Conservation (phyloP, 495 filamentous ascomycete genomes). For the Annulohypoxylon stygium region DNA sequence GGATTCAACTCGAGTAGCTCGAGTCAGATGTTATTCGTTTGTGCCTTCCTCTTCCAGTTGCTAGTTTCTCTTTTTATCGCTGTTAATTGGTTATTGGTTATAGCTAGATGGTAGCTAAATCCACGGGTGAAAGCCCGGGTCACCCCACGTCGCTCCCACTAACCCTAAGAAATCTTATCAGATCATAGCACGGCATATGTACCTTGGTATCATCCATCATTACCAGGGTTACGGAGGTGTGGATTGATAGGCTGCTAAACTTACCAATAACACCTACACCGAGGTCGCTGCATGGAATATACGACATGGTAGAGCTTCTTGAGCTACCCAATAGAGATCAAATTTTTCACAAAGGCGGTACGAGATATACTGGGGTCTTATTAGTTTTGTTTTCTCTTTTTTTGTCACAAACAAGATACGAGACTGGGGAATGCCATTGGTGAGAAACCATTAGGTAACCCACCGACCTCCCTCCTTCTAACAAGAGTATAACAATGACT, state of each 20-base stretch:
- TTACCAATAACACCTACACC: constrained; percentile 18
- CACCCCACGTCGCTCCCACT: constrained; percentile 17
- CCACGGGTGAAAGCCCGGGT: constrained; percentile 2
- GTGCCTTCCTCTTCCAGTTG: constrained; percentile 37
- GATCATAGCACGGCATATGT: constrained; percentile 35
- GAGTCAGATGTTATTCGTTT: constrained; percentile 27
- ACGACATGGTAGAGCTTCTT: not conserved
- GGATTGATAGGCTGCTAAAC: constrained; percentile 10
- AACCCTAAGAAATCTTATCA: constrained; percentile 42
- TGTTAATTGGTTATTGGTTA: constrained; percentile 23
- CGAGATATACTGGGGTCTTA: not conserved
- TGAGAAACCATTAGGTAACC: constrained; percentile 14
- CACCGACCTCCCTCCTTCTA: constrained; percentile 19
- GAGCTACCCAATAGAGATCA: constrained; percentile 13
- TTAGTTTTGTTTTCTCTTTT: constrained; percentile 8
- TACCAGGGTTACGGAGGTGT: constrained; percentile 12
- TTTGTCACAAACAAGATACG: constrained; percentile 20
- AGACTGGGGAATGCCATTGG: constrained; percentile 10
- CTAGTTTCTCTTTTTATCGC: not conserved
- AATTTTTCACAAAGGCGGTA: not conserved
- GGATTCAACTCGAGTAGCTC: constrained; percentile 15
- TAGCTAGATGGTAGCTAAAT: constrained; percentile 16
- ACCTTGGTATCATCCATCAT: not conserved
- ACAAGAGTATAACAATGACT: constrained; percentile 31
- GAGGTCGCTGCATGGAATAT: constrained; percentile 20